Evolutionary conservation across 768 basidiomycete genomes (phyloP), one percentile per base, ranked within the genome.

Genomic region (Tricholoma saponaceum): DNA sequence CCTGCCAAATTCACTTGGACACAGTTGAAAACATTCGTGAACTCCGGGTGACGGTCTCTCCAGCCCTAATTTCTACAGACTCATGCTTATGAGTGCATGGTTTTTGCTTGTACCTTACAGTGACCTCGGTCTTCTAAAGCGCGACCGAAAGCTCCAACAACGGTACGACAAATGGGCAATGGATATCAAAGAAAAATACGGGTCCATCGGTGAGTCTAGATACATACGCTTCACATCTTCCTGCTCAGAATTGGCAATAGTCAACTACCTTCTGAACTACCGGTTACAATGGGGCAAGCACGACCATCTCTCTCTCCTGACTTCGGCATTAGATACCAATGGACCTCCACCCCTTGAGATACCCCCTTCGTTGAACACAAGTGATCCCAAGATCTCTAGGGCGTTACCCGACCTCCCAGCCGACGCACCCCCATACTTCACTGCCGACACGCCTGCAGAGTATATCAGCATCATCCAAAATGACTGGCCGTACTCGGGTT

Each of bases 401-500:
- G 56, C 22, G 47, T 51, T 72, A 8, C 72, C 73, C 16, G 63
- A 70, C 9, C 65, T 78, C 14, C 74, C 70, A 25, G 55, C 62
- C 5, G 66, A 72, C 54, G 67, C 72, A 2, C 83, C 83, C 6
- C 71, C 76, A 12, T 89, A 89, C 69, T 93, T 94, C 70, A 84
- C 77, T 30, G 80, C 80, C 12, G 76, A 86, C 60, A 84, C 83
- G 8, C 81, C 87, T 0, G 62, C 76, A 12, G 73, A 83, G 33
- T 73, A 83, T 53, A 73, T 90, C 61, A 87, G 84, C 64, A 84
- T 92, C 59, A 87, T 87, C 47, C 84, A 76, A 64, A 92, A 93
- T 65, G 90, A 92, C 67, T 95, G 92, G 92, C 92, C 92, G 0
- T 95, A 95, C 70, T 92, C 89, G 6, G 84, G 89, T 87, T 63